Evolutionary conservation across 352 stramenopile genomes (phyloP).

Genomic region (Phytophthora ohioensis): DNA sequence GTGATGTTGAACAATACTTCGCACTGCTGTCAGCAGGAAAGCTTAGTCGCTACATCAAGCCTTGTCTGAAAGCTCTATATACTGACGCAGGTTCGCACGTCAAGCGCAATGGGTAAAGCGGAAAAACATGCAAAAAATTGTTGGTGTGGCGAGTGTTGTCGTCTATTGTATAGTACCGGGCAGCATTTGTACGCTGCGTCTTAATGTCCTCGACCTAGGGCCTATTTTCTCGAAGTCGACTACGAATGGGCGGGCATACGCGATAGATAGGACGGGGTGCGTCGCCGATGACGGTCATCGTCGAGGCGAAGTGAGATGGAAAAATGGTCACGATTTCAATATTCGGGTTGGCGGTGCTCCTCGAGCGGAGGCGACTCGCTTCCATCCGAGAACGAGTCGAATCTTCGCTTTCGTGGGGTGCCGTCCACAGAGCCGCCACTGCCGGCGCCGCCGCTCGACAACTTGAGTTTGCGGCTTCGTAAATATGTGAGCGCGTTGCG

Average conservation of each 20-base stretch:
- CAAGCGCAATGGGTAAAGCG: conserved; percentile 5
- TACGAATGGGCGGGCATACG: conserved; percentile 20
- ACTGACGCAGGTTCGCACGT: background rate
- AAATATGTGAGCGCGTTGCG: conserved; percentile 86
- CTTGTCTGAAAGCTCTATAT: conserved; percentile 4
- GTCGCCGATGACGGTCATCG: conserved; percentile 9
- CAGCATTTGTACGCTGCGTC: conserved; percentile 21
- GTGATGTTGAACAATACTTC: conserved; percentile 6
- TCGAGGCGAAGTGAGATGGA: conserved; percentile 1
- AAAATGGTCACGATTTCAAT: conserved; percentile 32
- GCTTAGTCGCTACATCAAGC: conserved; percentile 1
- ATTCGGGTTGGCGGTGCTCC: conserved; percentile 67
- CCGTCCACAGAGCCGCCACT: conserved; percentile 18
- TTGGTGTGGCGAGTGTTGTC: conserved; percentile 1
- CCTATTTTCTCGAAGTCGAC: conserved; percentile 26
- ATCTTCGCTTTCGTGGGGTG: conserved; percentile 52
- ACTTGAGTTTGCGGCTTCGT: conserved; percentile 75
- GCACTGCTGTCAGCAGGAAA: conserved; percentile 2
- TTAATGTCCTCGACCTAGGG: conserved; percentile 24
- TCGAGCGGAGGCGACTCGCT: conserved; percentile 64
- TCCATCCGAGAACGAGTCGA: conserved; percentile 61
- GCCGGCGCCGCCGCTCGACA: conserved; percentile 29
- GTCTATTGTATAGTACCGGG: conserved; percentile 45
- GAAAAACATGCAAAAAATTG: background rate
- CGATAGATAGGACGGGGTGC: conserved; percentile 33